Percentiles rank a stretch among this genome's conserved stretches.
These are phyloP conservation scores for Trematosphaeria pertusa DNA, from an alignment of 2,329 filamentous ascomycete genomes.

Conservation along the genomic window DNA sequence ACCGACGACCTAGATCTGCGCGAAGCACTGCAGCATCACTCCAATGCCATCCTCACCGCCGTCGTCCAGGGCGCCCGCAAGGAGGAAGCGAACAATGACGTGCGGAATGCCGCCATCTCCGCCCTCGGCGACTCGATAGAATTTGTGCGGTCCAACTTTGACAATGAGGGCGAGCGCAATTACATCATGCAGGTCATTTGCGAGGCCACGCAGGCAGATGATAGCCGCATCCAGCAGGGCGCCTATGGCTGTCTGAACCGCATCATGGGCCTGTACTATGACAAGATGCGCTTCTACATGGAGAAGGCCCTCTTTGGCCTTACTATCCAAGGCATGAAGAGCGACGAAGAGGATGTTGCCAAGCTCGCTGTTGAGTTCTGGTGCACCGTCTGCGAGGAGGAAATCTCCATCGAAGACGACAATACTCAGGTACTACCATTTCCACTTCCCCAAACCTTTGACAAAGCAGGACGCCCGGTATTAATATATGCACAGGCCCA, in stretches of 20 bases:
- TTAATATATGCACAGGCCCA: slow-evolving; percentile 55
- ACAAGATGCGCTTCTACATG: slow-evolving; percentile 99
- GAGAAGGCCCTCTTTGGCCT: slow-evolving; percentile 98
- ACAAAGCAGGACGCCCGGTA: neutral
- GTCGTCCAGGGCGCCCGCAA: slow-evolving; percentile 97
- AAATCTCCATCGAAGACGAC: slow-evolving; percentile 97
- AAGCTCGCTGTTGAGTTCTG: slow-evolving; percentile 99
- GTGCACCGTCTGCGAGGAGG: slow-evolving; percentile 99
- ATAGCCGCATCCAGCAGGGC: slow-evolving; percentile 90
- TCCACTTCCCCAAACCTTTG: slow-evolving; percentile 3
- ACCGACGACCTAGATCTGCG: slow-evolving; percentile 88
- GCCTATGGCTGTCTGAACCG: slow-evolving; percentile 97
- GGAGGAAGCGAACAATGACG: slow-evolving; percentile 90
- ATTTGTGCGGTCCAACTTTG: slow-evolving; percentile 98
- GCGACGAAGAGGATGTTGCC: slow-evolving; percentile 93
- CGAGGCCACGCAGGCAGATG: slow-evolving; percentile 94
- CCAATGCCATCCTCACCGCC: slow-evolving; percentile 96
- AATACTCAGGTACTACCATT: slow-evolving; percentile 72
- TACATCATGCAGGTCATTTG: slow-evolving; percentile 99
- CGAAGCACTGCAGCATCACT: slow-evolving; percentile 81
- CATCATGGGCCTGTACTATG: slow-evolving; percentile 98
- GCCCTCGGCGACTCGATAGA: slow-evolving; percentile 96
- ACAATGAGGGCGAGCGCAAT: slow-evolving; percentile 98
- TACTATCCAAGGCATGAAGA: slow-evolving; percentile 99
- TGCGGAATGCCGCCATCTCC: slow-evolving; percentile 89